These are phyloP conservation scores for Syncephalastrum racemosum DNA, from an alignment of 371 early-diverging fungal genomes.

Conservation along the genomic window DNA sequence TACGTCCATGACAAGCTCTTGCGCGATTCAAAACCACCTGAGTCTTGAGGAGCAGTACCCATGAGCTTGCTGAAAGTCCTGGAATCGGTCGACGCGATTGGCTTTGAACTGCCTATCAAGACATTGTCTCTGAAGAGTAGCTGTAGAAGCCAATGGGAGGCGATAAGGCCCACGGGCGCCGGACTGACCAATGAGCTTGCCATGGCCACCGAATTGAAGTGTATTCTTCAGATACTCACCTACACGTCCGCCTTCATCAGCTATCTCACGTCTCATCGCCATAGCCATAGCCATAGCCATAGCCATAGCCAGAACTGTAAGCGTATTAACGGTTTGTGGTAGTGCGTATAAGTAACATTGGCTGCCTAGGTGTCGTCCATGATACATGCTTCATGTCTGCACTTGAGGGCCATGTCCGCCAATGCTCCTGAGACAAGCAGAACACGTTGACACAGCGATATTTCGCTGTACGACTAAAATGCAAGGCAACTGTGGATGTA, in stretches of 20 bases:
- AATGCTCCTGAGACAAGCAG: slow-evolving; percentile 36
- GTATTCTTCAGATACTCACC: slow-evolving; percentile 86
- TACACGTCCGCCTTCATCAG: slow-evolving; percentile 83
- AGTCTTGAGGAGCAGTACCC: background rate
- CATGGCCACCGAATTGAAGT: slow-evolving; percentile 90
- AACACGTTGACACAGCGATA: slow-evolving; percentile 60
- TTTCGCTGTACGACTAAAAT: slow-evolving; percentile 71
- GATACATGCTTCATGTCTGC: slow-evolving; percentile 68
- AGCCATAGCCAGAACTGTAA: no score
- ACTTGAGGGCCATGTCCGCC: slow-evolving; percentile 60
- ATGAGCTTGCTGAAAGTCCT: background rate
- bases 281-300: no score
- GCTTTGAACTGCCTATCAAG: slow-evolving; percentile 66
- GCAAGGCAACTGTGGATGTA: slow-evolving; percentile 34
- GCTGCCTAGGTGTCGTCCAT: slow-evolving; percentile 50
- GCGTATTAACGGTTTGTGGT: no score
- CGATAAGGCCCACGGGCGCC: slow-evolving; percentile 67
- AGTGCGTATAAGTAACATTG: background rate
- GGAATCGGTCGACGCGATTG: slow-evolving; percentile 51
- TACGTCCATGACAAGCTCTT: slow-evolving; percentile 45
- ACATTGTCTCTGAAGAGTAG: slow-evolving; percentile 54
- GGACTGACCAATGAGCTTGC: slow-evolving; percentile 85
- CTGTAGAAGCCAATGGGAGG: slow-evolving; percentile 58
- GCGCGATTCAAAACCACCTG: slow-evolving; percentile 37
- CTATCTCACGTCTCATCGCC: slow-evolving; percentile 64